These are phyloP conservation scores for Trametes meyenii DNA, from an alignment of 768 basidiomycete genomes.

Conservation along the genomic window DNA sequence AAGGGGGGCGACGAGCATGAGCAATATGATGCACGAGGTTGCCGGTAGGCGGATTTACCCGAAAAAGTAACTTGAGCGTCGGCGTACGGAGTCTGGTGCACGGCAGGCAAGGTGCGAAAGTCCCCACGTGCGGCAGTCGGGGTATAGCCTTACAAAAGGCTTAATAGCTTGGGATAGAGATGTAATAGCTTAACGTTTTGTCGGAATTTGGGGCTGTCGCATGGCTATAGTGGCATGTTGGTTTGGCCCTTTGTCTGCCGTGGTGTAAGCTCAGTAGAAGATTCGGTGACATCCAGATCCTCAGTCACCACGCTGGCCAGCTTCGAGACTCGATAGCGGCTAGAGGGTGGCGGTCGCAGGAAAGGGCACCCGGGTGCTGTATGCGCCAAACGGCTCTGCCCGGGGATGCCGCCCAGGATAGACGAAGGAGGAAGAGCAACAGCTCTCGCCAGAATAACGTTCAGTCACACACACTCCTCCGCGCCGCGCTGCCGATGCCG, in stretches of 20 bases:
- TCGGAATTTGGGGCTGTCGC: no score
- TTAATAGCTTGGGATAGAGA: no score
- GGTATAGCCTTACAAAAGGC: no score
- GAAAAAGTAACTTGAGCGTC: slow-evolving; percentile 12
- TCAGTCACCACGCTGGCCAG: background rate
- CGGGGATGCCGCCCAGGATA: background rate
- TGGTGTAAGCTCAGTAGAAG: background rate
- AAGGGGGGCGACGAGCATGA: slow-evolving; percentile 6
- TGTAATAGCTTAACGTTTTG: no score
- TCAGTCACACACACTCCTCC: background rate
- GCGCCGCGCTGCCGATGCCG: slow-evolving; percentile 11
- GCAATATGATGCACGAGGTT: slow-evolving; percentile 18
- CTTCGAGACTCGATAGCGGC: slow-evolving; percentile 2
- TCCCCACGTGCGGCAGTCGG: no score
- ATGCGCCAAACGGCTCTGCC: background rate
- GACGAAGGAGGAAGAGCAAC: slow-evolving; percentile 3
- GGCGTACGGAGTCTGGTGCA: slow-evolving; percentile 15
- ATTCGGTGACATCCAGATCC: slow-evolving; percentile 2
- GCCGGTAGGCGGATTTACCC: slow-evolving; percentile 14
- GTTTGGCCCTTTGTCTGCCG: no score
- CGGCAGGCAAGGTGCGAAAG: no score
- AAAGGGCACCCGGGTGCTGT: slow-evolving; percentile 12
- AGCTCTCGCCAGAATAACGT: background rate
- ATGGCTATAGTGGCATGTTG: no score
- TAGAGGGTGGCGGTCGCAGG: slow-evolving; percentile 12